phyloP scores from a whole-genome alignment of 176 grass and related monocot genomes.

The Cenchrus purpureus region DNA sequence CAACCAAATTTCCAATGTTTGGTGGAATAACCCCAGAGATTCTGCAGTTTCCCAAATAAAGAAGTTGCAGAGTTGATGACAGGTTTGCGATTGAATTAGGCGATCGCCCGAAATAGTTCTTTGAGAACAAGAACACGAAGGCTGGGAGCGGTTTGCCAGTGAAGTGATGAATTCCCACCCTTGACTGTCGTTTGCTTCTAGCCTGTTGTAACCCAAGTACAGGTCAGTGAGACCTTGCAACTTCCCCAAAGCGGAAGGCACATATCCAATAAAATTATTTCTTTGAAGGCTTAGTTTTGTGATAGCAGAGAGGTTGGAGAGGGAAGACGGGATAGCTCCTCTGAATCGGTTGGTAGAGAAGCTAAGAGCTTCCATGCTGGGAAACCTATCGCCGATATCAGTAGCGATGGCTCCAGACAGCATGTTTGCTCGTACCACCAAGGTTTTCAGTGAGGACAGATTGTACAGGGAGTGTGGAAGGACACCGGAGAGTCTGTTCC shows the following conservation, averaged over 20 bases:
- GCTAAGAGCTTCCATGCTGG: not conserved
- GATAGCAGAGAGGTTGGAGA: not conserved
- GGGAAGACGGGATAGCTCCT: not conserved
- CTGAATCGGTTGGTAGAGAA: fast-evolving
- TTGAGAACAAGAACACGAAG: not conserved
- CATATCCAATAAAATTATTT: constrained; percentile 19
- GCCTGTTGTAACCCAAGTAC: not conserved
- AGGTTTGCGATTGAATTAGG: not conserved
- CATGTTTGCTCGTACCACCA: not conserved
- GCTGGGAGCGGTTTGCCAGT: constrained; percentile 10
- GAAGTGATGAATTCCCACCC: constrained; percentile 45
- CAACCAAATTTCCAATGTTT: constrained; percentile 16
- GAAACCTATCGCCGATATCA: not conserved
- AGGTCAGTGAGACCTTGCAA: not conserved
- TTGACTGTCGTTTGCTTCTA: not conserved
- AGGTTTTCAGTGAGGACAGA: not conserved
- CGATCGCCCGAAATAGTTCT: constrained; percentile 22
- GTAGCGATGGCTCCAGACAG: not conserved
- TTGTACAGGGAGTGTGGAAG: constrained; percentile 12
- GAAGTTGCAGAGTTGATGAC: not conserved
- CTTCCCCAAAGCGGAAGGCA: constrained; percentile 16
- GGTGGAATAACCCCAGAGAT: constrained; percentile 19
- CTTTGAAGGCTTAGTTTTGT: not conserved
- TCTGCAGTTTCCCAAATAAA: not conserved
- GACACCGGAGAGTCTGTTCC: constrained; percentile 3